These are phyloP conservation scores for Diaporthe amygdali DNA, from an alignment of 2,329 filamentous ascomycete species.

Conservation along the genomic window DNA sequence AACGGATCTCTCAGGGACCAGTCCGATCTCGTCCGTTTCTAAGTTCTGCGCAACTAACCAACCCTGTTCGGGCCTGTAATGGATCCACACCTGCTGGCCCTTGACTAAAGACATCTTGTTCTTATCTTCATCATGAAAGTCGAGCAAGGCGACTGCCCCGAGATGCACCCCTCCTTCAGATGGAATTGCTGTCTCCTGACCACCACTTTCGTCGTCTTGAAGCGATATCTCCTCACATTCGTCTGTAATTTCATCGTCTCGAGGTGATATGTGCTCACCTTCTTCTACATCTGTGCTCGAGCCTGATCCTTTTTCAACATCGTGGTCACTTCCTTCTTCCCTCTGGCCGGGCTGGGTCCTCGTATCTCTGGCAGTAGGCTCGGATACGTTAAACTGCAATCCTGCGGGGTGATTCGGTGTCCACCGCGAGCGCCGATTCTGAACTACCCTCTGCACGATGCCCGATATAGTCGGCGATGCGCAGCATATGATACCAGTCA, in stretches of 20 bases:
- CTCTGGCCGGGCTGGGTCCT: not conserved
- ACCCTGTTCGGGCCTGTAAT: not conserved
- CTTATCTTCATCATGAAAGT: not conserved
- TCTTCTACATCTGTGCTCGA: not conserved
- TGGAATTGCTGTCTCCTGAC: rapidly evolving
- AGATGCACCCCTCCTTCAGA: not conserved
- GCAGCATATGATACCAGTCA: conserved; percentile 10
- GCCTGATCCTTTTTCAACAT: not conserved
- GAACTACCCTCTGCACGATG: not conserved
- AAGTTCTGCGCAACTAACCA: not conserved
- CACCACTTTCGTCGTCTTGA: not conserved
- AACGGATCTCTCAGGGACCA: not conserved
- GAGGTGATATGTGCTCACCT: not conserved
- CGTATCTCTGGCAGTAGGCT: not conserved
- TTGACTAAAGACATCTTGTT: not conserved
- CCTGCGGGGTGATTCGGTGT: too few relatives aligned
- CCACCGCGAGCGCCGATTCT: not conserved
- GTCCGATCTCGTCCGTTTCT: not conserved
- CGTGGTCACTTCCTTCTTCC: not conserved
- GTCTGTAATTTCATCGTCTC: not conserved
- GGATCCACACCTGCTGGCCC: not conserved
- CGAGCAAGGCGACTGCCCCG: not conserved
- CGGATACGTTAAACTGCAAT: not conserved
- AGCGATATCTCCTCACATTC: not conserved
- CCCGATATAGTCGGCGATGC: not conserved